Conservation (phyloP, 768 basidiomycete genomes). For the Cubamyces lactineus region DNA sequence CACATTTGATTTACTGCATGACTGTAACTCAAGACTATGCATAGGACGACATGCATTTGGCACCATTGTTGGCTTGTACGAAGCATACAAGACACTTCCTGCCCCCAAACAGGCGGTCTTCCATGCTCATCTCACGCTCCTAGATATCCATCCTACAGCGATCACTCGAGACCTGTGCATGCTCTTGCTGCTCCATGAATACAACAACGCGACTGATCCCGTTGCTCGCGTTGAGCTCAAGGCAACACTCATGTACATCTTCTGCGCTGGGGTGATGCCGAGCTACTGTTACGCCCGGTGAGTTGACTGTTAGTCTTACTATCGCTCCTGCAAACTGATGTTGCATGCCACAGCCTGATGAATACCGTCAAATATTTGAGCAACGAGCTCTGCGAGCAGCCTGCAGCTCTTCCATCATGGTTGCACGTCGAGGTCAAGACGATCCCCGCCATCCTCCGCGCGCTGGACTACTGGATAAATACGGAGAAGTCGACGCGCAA, state of each 20-base stretch:
- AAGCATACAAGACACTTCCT: conserved; percentile 6
- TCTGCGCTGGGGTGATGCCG: conserved; percentile 10
- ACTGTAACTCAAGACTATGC: background rate
- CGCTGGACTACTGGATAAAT: conserved; percentile 5
- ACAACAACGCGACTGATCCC: conserved; percentile 4
- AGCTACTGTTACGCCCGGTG: conserved; percentile 10
- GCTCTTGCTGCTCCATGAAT: conserved; percentile 20
- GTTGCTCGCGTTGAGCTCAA: conserved; percentile 17
- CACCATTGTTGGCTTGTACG: conserved; percentile 15
- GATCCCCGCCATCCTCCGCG: background rate
- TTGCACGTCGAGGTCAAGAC: conserved; percentile 20
- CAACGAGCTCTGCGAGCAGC: conserved; percentile 3
- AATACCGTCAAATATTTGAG: conserved; percentile 3
- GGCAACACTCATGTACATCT: conserved; percentile 11
- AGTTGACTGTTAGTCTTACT: background rate
- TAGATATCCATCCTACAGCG: conserved; percentile 23
- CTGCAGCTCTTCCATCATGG: conserved; percentile 22
- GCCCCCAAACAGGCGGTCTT: background rate
- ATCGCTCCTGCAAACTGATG: background rate
- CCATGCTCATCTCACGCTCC: conserved; percentile 23
- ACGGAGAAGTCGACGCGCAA: conserved; percentile 2
- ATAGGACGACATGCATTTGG: conserved; percentile 20
- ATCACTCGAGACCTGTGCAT: conserved; percentile 26
- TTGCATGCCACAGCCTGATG: conserved; percentile 6
- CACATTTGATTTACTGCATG: too few relatives aligned